These are phyloP conservation scores for Gamarada debralockiae DNA, from an alignment of 495 filamentous ascomycete genomes.

Conservation along the genomic window DNA sequence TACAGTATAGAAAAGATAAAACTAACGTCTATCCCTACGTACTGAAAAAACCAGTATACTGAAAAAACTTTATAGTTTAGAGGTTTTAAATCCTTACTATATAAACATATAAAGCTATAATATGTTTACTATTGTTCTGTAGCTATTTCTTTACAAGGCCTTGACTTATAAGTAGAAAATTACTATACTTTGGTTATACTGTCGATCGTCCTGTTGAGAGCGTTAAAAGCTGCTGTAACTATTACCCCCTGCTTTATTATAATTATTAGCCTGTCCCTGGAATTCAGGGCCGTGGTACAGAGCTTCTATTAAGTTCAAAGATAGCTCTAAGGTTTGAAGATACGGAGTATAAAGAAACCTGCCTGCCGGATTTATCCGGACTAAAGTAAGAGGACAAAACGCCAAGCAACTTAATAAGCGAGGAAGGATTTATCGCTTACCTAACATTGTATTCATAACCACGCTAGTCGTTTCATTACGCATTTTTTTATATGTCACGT, in stretches of 20 bases:
- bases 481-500: background rate
- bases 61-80: background rate
- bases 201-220: background rate
- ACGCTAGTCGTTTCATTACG: background rate
- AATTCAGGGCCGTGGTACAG: background rate
- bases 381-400: no score
- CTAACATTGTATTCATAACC: conserved; percentile 1
- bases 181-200: background rate
- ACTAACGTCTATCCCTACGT: background rate
- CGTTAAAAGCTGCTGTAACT: background rate
- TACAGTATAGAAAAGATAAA: no score
- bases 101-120: background rate
- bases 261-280: background rate
- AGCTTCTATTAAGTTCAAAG: background rate
- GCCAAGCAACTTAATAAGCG: no score
- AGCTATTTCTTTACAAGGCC: background rate
- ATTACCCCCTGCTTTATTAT: background rate
- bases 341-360: background rate
- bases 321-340: background rate
- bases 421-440: background rate
- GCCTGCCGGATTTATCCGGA: background rate
- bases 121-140: background rate
- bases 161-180: background rate
- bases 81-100: background rate
- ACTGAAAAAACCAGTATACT: background rate